Evolutionary conservation across 345 rosid species (phyloP).

Genomic region (Draba incana): DNA sequence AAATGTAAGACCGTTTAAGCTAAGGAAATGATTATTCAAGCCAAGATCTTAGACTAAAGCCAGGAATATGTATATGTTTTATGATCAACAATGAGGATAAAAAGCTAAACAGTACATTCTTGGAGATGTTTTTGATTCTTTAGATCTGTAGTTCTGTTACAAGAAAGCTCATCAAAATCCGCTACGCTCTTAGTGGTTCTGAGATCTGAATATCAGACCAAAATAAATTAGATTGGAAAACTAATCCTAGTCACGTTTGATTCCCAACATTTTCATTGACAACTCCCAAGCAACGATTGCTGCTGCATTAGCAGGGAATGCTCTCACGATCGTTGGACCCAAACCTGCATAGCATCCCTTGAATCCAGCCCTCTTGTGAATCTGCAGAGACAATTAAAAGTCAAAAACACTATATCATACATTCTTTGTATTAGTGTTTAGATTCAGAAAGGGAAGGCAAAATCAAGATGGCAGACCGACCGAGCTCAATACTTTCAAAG

Average conservation of each 20-base stretch:
- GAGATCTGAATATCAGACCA: slow-evolving; percentile 13
- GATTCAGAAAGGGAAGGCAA: slow-evolving; percentile 28
- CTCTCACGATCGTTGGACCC: slow-evolving; percentile 81
- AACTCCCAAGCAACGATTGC: slow-evolving; percentile 98
- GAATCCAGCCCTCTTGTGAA: slow-evolving; percentile 72
- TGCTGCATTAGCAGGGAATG: slow-evolving; percentile 97
- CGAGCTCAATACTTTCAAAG: slow-evolving; percentile 67
- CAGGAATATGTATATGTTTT: slow-evolving; percentile 22
- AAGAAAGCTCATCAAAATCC: slow-evolving; percentile 18
- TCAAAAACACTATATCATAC: slow-evolving; percentile 9
- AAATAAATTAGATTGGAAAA: slow-evolving; percentile 17
- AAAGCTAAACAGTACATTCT: not conserved
- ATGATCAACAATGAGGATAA: slow-evolving; percentile 9
- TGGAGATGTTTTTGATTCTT: slow-evolving; percentile 6
- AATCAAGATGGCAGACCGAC: slow-evolving; percentile 46
- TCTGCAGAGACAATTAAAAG: slow-evolving; percentile 46
- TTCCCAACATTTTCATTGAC: slow-evolving; percentile 74
- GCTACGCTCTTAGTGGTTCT: slow-evolving; percentile 21
- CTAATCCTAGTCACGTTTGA: slow-evolving; percentile 49
- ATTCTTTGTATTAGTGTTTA: not conserved
- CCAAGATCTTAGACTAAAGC: slow-evolving; percentile 15
- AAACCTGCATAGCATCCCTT: slow-evolving; percentile 91
- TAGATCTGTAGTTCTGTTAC: slow-evolving; percentile 22
- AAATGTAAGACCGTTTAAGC: slow-evolving; percentile 7
- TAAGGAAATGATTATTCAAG: slow-evolving; percentile 2